Evolutionary conservation across 371 early-diverging fungal species (phyloP).

Genomic region (Antonospora locustae): DNA sequence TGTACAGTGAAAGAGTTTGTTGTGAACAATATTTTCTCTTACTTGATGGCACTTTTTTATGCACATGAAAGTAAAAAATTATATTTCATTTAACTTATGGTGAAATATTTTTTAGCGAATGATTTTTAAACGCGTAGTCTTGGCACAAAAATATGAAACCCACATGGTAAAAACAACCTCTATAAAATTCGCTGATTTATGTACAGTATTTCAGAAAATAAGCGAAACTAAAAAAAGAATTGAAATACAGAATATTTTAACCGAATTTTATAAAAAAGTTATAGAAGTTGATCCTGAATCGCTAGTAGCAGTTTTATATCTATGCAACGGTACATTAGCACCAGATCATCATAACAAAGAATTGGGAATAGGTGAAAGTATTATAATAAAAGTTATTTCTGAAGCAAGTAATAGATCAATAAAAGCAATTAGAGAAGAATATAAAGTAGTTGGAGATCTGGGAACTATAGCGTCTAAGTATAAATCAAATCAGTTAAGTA

Average conservation of each 20-base stretch:
- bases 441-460: slow-evolving; percentile 48
- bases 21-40: too few species aligned
- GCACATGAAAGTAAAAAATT: too few species aligned
- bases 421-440: slow-evolving; percentile 35
- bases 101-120: too few species aligned
- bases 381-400: slow-evolving; percentile 36
- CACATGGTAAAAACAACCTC: too few species aligned
- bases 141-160: too few species aligned
- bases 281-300: slow-evolving; percentile 4
- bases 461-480: slow-evolving; percentile 54
- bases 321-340: slow-evolving; percentile 46
- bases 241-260: slow-evolving; percentile 47
- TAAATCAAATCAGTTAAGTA: slow-evolving; percentile 28
- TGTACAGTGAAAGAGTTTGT: too few species aligned
- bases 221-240: slow-evolving; percentile 30
- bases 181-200: slow-evolving; percentile 37
- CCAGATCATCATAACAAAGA: slow-evolving; percentile 49
- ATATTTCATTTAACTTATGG: too few species aligned
- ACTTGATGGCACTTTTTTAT: too few species aligned
- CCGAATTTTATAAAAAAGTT: slow-evolving; percentile 22
- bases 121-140: too few species aligned
- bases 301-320: slow-evolving; percentile 39
- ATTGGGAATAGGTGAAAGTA: slow-evolving; percentile 53
- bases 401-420: slow-evolving; percentile 29
- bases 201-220: slow-evolving; percentile 43